Evolutionary conservation across 495 filamentous ascomycete species (phyloP).

Genomic region (Elasticomyces elasticus): DNA sequence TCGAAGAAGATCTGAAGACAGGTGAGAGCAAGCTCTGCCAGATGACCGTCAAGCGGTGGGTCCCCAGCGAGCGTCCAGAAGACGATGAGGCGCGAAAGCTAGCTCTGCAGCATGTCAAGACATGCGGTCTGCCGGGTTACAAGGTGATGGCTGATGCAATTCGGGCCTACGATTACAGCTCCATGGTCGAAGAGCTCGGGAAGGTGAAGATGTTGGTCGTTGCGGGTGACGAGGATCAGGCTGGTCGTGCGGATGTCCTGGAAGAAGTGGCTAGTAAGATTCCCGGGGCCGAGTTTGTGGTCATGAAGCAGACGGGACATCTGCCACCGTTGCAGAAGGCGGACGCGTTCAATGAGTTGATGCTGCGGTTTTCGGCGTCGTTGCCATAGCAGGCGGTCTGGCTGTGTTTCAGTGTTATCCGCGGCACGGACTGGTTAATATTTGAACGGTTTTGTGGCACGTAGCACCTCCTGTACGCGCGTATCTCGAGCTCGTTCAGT

Average conservation of each 20-base stretch:
- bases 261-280: conserved; percentile 4
- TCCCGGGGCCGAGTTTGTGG: conserved; percentile 8
- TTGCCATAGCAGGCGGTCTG: background rate
- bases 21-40: conserved; percentile 8
- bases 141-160: conserved; percentile 13
- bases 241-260: background rate
- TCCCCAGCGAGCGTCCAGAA: conserved; percentile 8
- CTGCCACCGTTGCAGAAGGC: conserved; percentile 19
- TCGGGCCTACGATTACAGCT: conserved; percentile 13
- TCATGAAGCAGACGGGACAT: conserved; percentile 11
- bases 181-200: background rate
- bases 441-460: too few species aligned
- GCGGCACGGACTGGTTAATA: too few species aligned
- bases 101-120: conserved; percentile 15
- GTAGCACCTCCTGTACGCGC: too few species aligned
- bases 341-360: conserved; percentile 3
- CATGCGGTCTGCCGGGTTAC: conserved; percentile 12
- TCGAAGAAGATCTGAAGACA: conserved; percentile 12
- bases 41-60: conserved; percentile 11
- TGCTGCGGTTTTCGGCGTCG: conserved; percentile 7
- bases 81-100: conserved; percentile 8
- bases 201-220: conserved; percentile 11
- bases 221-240: conserved; percentile 10
- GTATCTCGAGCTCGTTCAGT: too few species aligned
- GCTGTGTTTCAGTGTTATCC: background rate